Percentiles rank a stretch among this genome's conserved stretches.
Conservation (phyloP, 148 eudicot genomes). For the Cornus controversa region DNA sequence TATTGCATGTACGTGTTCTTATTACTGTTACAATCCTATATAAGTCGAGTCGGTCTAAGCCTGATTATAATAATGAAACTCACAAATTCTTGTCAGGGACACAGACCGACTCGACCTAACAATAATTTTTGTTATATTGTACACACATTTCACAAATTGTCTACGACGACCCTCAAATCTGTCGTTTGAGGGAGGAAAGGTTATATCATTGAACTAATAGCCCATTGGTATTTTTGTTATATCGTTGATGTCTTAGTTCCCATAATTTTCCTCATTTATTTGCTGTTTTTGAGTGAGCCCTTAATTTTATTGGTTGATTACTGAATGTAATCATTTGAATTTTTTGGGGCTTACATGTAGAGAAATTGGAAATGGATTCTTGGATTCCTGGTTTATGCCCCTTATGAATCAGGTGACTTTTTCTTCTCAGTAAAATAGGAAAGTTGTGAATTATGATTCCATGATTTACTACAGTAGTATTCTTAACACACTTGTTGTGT, state of each 20-base stretch:
- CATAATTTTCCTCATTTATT: too few species aligned
- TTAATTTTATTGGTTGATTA: too few species aligned
- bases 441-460: background rate
- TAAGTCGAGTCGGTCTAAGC: background rate
- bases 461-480: background rate
- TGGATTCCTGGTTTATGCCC: conserved; percentile 70
- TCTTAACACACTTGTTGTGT: conserved; percentile 9
- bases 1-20: conserved; percentile 52
- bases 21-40: background rate
- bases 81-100: too few species aligned
- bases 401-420: conserved; percentile 43
- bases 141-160: too few species aligned
- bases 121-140: background rate
- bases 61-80: too few species aligned
- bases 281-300: background rate
- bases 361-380: conserved; percentile 56
- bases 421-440: background rate
- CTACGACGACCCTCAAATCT: too few species aligned
- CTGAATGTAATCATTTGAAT: background rate
- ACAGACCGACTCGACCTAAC: too few species aligned
- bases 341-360: conserved; percentile 17
- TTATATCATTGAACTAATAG: too few species aligned
- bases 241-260: too few species aligned
- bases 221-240: too few species aligned
- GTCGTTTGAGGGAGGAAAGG: too few species aligned